Evolutionary conservation across 2,329 filamentous ascomycete species (phyloP).

Genomic region (Capronia epimyces): DNA sequence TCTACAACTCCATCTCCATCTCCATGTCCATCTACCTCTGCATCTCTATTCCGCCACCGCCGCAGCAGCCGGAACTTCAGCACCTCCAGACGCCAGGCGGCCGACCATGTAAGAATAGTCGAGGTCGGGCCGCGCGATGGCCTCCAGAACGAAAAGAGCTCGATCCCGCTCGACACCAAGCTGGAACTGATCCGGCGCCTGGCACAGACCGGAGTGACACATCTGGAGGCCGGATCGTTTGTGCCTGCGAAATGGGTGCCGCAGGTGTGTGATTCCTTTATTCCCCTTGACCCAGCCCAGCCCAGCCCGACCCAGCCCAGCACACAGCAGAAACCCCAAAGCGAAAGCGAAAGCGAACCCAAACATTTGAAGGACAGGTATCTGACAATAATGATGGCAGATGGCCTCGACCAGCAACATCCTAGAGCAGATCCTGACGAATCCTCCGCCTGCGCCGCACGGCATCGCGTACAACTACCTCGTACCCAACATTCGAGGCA

Average conservation of each 20-base stretch:
- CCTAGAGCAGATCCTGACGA: constrained; percentile 49
- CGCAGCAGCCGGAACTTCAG: constrained; percentile 20
- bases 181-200: constrained; percentile 46
- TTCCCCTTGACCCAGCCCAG: too few species aligned
- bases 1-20: neutral
- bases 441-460: constrained; percentile 46
- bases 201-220: constrained; percentile 45
- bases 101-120: constrained; percentile 49
- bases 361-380: neutral
- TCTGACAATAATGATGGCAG: constrained; percentile 34
- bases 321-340: constrained; percentile 9
- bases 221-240: constrained; percentile 51
- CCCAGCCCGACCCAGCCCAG: too few species aligned
- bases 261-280: constrained; percentile 36
- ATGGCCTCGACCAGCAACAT: constrained; percentile 62
- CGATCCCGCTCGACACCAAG: constrained; percentile 46
- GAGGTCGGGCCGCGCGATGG: constrained; percentile 52
- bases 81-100: constrained; percentile 32
- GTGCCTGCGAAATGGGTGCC: constrained; percentile 52
- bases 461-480: constrained; percentile 62
- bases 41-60: too few species aligned
- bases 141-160: constrained; percentile 49
- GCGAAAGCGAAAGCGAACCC: too few species aligned
- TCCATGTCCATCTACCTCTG: neutral
- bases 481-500: constrained; percentile 57